Percentiles rank a stretch among this genome's conserved stretches.
These are phyloP conservation scores for Ogataea wickerhamii DNA, from an alignment of 805 yeast species.

Conservation along the genomic window DNA sequence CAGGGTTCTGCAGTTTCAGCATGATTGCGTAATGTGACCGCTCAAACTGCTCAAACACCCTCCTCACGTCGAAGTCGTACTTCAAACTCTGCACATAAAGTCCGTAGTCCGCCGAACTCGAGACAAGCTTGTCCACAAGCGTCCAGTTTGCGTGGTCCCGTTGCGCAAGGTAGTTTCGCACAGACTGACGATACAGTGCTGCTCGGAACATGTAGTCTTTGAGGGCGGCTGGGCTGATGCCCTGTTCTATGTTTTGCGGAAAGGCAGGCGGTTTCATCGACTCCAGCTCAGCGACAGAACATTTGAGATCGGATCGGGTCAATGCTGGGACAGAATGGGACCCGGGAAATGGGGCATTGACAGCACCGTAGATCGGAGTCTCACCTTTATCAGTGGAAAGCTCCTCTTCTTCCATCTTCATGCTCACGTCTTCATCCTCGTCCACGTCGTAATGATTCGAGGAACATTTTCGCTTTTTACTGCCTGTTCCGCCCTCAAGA, in stretches of 20 bases:
- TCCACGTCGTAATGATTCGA: conserved; percentile 1
- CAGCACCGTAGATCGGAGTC: conserved; percentile 21
- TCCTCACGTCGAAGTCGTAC: conserved; percentile 13
- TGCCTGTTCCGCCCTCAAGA: conserved; percentile 10
- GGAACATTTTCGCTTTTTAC: neutral
- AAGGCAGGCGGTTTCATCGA: conserved; percentile 4
- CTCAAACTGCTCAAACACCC: conserved; percentile 11
- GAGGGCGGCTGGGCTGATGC: conserved; percentile 2
- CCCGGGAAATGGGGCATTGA: conserved; percentile 19
- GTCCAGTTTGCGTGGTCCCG: conserved; percentile 15
- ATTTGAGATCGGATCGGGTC: conserved; percentile 18
- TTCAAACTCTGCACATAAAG: conserved; percentile 18
- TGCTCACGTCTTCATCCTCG: conserved; percentile 2
- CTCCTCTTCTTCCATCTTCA: conserved; percentile 5
- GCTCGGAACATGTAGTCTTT: conserved; percentile 10
- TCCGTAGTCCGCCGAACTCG: conserved; percentile 7
- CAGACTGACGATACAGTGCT: conserved; percentile 8
- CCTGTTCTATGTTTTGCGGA: conserved; percentile 4
- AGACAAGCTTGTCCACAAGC: conserved; percentile 14
- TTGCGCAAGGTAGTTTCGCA: conserved; percentile 12
- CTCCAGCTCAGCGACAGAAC: conserved; percentile 10
- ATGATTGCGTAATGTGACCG: conserved; percentile 7
- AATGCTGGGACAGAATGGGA: conserved; percentile 9
- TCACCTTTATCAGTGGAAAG: conserved; percentile 3
- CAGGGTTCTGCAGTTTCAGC: too few relatives aligned